Evolutionary conservation across 2,329 filamentous ascomycete genomes (phyloP).

Genomic region (Bipolaris oryzae): DNA sequence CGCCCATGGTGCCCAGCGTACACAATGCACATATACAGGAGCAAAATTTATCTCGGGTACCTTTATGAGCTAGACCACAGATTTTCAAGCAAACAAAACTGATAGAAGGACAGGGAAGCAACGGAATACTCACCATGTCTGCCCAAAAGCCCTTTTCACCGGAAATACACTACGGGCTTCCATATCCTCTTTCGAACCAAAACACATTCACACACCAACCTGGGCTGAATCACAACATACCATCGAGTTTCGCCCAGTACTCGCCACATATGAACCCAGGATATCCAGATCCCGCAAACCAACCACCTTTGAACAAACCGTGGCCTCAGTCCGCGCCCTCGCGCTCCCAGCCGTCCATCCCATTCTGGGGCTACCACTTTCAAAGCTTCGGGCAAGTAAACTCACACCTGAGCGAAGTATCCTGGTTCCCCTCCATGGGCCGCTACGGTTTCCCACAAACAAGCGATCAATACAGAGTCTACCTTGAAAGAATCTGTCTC

Average conservation of each 20-base stretch:
- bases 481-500: not conserved
- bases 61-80: not conserved
- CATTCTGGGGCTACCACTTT: not conserved
- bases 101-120: not conserved
- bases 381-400: not conserved
- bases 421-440: constrained; percentile 1
- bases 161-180: not conserved
- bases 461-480: not conserved
- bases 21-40: not conserved
- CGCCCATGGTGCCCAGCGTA: too few relatives aligned
- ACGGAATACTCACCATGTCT: not conserved
- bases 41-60: not conserved
- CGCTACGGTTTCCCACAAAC: constrained; percentile 1
- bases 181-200: not conserved
- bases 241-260: not conserved
- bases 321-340: not conserved
- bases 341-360: not conserved
- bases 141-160: not conserved
- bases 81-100: not conserved
- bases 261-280: not conserved
- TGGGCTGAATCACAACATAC: too few relatives aligned
- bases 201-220: not conserved
- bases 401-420: not conserved
- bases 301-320: not conserved
- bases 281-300: not conserved